Percentiles rank a stretch among this genome's conserved stretches.
phyloP scores from a whole-genome alignment of 257 asterid genomes.

The Solanum etuberosum region DNA sequence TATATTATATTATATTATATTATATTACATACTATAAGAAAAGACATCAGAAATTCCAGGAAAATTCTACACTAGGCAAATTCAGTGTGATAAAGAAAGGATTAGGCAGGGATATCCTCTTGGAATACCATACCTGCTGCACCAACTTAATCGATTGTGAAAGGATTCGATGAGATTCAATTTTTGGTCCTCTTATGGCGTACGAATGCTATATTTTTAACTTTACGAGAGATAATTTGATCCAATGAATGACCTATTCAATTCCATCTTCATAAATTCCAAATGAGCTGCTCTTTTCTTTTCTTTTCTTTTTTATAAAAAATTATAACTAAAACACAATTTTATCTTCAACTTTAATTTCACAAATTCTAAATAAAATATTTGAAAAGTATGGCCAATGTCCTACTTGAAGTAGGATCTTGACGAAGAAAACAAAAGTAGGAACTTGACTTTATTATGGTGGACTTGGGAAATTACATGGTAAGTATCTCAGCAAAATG shows the following conservation, averaged over 20 bases:
- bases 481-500: background rate
- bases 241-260: background rate
- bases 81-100: fast-evolving
- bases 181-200: background rate
- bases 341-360: background rate
- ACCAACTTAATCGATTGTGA: background rate
- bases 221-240: background rate
- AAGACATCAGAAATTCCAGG: background rate
- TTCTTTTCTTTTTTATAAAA: background rate
- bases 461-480: background rate
- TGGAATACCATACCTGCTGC: background rate
- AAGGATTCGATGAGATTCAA: background rate
- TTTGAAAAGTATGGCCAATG: background rate
- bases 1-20: background rate
- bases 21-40: background rate
- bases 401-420: background rate
- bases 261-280: background rate
- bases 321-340: background rate
- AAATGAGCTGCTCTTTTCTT: background rate
- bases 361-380: background rate
- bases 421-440: background rate
- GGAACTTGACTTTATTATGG: background rate
- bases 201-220: background rate
- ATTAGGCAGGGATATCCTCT: background rate
- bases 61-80: background rate